These are phyloP conservation scores for Mycena olivaceomarginata DNA, from an alignment of 768 basidiomycete species.

Conservation along the genomic window DNA sequence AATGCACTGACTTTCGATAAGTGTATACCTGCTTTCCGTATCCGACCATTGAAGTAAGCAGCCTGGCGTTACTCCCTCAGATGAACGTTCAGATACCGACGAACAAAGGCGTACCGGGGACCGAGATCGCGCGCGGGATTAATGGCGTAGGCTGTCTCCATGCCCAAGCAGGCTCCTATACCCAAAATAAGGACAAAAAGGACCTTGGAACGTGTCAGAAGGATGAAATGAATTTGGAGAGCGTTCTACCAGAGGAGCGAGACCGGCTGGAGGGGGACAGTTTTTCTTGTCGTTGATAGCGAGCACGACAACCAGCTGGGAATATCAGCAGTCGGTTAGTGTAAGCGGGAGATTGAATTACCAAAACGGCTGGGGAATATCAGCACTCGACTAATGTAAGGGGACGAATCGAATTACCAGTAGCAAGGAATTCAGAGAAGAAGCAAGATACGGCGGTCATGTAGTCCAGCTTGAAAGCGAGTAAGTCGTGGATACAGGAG, in stretches of 20 bases:
- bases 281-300: slow-evolving; percentile 73
- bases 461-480: slow-evolving; percentile 56
- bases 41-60: slow-evolving; percentile 84
- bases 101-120: slow-evolving; percentile 15
- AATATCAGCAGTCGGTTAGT: not conserved
- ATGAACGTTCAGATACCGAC: not conserved
- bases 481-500: not conserved
- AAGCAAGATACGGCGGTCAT: slow-evolving; percentile 63
- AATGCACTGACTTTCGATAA: slow-evolving; percentile 60
- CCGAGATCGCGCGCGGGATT: slow-evolving; percentile 63
- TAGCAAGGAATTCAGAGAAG: slow-evolving; percentile 75
- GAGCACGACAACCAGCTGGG: slow-evolving; percentile 69
- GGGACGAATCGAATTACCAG: slow-evolving; percentile 54
- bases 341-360: not conserved
- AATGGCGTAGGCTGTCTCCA: slow-evolving; percentile 73
- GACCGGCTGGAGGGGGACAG: slow-evolving; percentile 65
- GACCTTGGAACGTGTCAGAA: not conserved
- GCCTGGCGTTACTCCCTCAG: not conserved
- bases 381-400: not conserved
- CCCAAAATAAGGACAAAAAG: slow-evolving; percentile 77
- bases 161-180: slow-evolving; percentile 75
- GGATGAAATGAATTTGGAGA: no score
- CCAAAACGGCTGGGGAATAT: slow-evolving; percentile 47
- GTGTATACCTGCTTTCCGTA: slow-evolving; percentile 75
- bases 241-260: slow-evolving; percentile 66